A percentile compares a stretch with the other conserved stretches of the same genome.
Conservation (phyloP, 1,284 basidiomycete genomes). For the Athelia psychrophila region DNA sequence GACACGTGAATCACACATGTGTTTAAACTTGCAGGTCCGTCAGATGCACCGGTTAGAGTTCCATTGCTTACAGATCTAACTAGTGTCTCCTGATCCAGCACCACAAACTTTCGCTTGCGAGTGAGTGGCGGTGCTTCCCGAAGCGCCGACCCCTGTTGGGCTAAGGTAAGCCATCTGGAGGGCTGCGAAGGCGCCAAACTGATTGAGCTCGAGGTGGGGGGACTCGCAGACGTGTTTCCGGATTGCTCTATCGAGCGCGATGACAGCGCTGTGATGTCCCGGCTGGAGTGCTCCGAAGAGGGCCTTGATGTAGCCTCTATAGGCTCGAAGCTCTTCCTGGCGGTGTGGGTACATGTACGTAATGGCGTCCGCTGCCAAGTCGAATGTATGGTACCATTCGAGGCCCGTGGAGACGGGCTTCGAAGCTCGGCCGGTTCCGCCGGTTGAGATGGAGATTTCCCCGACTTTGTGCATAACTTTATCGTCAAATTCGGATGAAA, state of each 20-base stretch:
- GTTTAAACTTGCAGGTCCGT: background rate
- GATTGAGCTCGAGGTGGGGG: background rate
- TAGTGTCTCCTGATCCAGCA: background rate
- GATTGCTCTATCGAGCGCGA: background rate
- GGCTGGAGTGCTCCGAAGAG: background rate
- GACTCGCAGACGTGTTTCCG: background rate
- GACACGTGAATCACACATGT: background rate
- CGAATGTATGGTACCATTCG: background rate
- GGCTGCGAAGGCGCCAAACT: background rate
- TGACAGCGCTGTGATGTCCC: background rate
- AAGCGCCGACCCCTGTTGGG: background rate
- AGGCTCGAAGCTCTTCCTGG: background rate
- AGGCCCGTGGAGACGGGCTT: background rate
- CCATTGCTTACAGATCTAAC: background rate
- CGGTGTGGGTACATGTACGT: background rate
- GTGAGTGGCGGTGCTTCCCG: background rate
- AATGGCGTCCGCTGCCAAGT: background rate
- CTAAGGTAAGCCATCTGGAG: background rate
- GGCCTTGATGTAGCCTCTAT: background rate
- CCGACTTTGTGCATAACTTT: background rate
- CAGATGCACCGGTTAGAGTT: background rate
- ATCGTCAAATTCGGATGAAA: background rate
- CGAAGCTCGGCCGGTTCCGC: background rate
- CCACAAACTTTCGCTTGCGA: background rate
- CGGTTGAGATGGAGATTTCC: background rate